Conservation (phyloP, 768 basidiomycete genomes). For the Amanita jacksonii region DNA sequence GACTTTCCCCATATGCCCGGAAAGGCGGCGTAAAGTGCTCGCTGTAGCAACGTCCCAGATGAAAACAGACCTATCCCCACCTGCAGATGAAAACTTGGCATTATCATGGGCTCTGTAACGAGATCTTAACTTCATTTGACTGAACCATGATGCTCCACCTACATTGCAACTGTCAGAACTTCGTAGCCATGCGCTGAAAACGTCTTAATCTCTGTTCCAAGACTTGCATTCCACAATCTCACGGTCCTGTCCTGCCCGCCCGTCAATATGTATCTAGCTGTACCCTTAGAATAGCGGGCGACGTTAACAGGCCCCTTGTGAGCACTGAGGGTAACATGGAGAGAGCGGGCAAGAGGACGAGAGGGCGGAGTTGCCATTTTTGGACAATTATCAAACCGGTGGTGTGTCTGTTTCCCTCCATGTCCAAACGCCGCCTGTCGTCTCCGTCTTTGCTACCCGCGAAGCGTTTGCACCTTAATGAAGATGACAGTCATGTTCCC, state of each 20-base stretch:
- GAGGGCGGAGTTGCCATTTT: conserved; percentile 37
- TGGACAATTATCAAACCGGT: neutral
- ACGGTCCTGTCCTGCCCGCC: conserved; percentile 89
- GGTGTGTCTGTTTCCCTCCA: conserved; percentile 12
- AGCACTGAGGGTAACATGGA: conserved; percentile 51
- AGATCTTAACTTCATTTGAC: neutral
- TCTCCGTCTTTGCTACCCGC: conserved; percentile 40
- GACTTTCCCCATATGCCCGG: conserved; percentile 88
- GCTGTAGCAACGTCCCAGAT: conserved; percentile 94
- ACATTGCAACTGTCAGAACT: conserved; percentile 87
- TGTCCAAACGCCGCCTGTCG: conserved; percentile 46
- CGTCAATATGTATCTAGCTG: conserved; percentile 82
- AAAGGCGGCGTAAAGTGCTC: conserved; percentile 68
- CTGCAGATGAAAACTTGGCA: conserved; percentile 85
- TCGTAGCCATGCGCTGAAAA: conserved; percentile 95
- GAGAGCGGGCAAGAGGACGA: conserved; percentile 39
- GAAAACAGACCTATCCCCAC: conserved; percentile 89
- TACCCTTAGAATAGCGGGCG: conserved; percentile 84
- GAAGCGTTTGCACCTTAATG: conserved; percentile 40
- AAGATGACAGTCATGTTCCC: neutral
- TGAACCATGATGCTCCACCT: conserved; percentile 22
- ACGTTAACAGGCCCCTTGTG: conserved; percentile 88
- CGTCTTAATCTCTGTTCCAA: conserved; percentile 83
- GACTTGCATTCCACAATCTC: conserved; percentile 81
- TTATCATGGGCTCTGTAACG: conserved; percentile 77